phyloP scores from a whole-genome alignment of 2,329 filamentous ascomycete genomes.

The Pseudogymnoascus pannorum region DNA sequence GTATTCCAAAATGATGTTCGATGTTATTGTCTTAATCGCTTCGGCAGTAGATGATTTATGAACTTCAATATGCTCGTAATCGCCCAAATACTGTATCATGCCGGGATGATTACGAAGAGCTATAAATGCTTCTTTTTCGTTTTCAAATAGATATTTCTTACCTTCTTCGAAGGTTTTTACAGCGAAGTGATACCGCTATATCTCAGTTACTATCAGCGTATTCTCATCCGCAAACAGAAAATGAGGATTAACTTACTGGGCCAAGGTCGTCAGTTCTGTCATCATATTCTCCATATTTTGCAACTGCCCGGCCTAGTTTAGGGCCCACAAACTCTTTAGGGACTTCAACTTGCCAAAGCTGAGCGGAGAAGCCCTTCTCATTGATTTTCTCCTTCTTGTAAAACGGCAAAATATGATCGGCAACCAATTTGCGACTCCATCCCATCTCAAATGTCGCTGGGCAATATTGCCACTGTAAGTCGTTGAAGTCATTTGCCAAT shows the following conservation, averaged over 20 bases:
- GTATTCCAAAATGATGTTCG: slow-evolving; percentile 32
- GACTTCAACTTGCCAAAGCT: slow-evolving; percentile 15
- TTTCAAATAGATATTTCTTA: slow-evolving; percentile 20
- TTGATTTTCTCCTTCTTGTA: slow-evolving; percentile 19
- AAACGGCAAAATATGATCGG: slow-evolving; percentile 20
- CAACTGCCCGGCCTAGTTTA: neutral
- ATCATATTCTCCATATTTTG: neutral
- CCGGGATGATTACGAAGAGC: slow-evolving; percentile 19
- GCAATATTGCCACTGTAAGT: slow-evolving; percentile 21
- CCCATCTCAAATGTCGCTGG: slow-evolving; percentile 15
- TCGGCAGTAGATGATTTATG: neutral
- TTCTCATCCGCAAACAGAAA: neutral
- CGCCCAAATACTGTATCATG: slow-evolving; percentile 28
- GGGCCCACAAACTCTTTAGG: neutral
- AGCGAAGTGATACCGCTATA: slow-evolving; percentile 26
- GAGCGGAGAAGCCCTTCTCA: slow-evolving; percentile 25
- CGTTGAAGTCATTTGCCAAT: slow-evolving; percentile 20
- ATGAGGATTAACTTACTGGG: neutral
- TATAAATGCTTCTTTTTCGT: slow-evolving; percentile 27
- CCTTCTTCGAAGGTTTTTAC: slow-evolving; percentile 25
- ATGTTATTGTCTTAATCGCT: slow-evolving; percentile 12
- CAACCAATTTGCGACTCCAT: neutral
- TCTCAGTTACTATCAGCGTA: slow-evolving; percentile 10
- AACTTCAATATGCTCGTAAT: slow-evolving; percentile 19
- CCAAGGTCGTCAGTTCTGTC: neutral